These are phyloP conservation scores for Graphilbum fragrans DNA, from an alignment of 2,329 filamentous ascomycete species.

Conservation along the genomic window DNA sequence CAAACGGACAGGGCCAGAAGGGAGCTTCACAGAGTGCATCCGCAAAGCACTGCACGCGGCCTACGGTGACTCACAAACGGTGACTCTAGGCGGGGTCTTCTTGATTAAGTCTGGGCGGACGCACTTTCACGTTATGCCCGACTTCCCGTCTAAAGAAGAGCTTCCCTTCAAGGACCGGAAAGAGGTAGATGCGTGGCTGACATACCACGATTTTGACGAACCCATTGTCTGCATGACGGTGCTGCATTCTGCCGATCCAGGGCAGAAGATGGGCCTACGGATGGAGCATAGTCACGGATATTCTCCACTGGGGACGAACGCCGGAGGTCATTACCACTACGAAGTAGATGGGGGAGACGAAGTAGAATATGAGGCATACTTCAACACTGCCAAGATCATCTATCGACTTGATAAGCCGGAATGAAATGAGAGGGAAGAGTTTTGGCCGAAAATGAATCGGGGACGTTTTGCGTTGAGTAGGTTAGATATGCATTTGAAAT, in stretches of 20 bases:
- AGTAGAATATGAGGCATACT: conserved; percentile 33
- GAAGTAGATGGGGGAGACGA: conserved; percentile 17
- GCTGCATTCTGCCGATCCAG: conserved; percentile 25
- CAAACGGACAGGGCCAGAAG: conserved; percentile 14
- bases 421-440: too few relatives aligned
- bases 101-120: conserved; percentile 23
- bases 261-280: conserved; percentile 22
- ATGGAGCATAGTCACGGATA: conserved; percentile 37
- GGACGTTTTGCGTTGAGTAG: too few relatives aligned
- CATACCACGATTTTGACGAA: conserved; percentile 22
- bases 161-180: conserved; percentile 17
- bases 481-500: too few relatives aligned
- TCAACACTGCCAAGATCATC: conserved; percentile 30
- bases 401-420: too few relatives aligned
- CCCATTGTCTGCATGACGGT: conserved; percentile 27
- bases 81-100: conserved; percentile 29
- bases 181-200: conserved; percentile 24
- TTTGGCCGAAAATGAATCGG: too few relatives aligned
- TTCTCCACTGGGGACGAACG: conserved; percentile 12
- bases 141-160: conserved; percentile 20
- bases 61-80: conserved; percentile 18
- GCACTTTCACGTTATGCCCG: conserved; percentile 31
- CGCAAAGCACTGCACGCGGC: conserved; percentile 14
- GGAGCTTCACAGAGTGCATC: conserved; percentile 22
- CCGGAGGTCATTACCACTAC: conserved; percentile 32